phyloP scores from a whole-genome alignment of 202 grass and related monocot species.

The Panicum hallii region DNA sequence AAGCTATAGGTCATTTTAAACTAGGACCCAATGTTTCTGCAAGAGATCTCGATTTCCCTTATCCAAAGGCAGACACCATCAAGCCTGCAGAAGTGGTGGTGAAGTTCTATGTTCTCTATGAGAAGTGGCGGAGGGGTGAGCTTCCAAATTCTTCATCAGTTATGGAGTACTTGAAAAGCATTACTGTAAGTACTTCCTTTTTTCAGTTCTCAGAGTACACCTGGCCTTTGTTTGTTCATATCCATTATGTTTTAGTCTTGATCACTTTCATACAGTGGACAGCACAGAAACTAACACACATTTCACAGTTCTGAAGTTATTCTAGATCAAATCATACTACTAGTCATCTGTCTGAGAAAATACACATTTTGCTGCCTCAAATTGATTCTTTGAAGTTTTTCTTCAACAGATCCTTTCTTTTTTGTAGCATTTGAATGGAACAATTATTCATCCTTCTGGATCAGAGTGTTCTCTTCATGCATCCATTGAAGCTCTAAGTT shows the following conservation, averaged over 20 bases:
- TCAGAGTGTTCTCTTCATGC: conserved; percentile 61
- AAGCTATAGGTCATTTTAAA: conserved; percentile 77
- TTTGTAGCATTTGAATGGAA: conserved; percentile 65
- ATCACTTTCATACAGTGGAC: not conserved
- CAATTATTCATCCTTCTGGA: conserved; percentile 78
- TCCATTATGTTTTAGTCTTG: not conserved
- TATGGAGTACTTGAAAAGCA: conserved; percentile 64
- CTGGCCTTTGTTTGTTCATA: not conserved
- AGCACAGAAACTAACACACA: not conserved
- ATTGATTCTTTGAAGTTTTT: conserved; percentile 27
- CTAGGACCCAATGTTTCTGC: conserved; percentile 67
- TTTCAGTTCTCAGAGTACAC: conserved; percentile 5
- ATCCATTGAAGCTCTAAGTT: conserved; percentile 60
- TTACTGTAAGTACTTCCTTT: conserved; percentile 63
- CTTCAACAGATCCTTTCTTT: conserved; percentile 30
- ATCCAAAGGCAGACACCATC: conserved; percentile 48
- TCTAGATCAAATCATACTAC: not conserved
- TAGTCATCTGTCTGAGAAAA: not conserved
- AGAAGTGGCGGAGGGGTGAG: conserved; percentile 78
- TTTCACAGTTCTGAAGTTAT: not conserved
- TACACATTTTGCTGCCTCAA: not conserved
- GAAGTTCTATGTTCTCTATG: conserved; percentile 80
- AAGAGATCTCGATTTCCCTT: conserved; percentile 68
- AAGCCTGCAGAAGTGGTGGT: conserved; percentile 67
- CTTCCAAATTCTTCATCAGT: conserved; percentile 59